A percentile compares a stretch with the other conserved stretches of the same genome.
phyloP scores from a whole-genome alignment of 305 asterid genomes.

The Ilex paraguariensis region DNA sequence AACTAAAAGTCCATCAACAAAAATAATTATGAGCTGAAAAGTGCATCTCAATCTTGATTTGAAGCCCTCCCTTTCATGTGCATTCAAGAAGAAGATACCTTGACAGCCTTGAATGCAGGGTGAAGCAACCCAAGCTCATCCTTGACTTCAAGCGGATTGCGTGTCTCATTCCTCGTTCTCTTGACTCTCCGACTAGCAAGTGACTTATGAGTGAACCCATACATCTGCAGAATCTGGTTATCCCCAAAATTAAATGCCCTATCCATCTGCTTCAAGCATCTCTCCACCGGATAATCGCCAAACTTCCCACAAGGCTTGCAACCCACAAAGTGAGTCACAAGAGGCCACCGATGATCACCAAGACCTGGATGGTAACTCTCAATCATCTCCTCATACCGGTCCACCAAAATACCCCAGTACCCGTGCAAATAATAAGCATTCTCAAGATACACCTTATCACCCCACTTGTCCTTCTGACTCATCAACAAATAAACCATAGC shows the following conservation, averaged over 20 bases:
- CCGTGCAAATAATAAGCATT: conserved; percentile 12
- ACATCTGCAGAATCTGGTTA: conserved; percentile 16
- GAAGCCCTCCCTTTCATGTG: no score
- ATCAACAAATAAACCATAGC: conserved; percentile 1
- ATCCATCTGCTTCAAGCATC: conserved; percentile 16
- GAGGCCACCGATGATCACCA: conserved; percentile 16
- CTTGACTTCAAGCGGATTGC: not conserved
- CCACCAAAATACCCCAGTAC: conserved; percentile 13
- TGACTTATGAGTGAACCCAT: conserved; percentile 13
- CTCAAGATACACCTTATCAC: conserved; percentile 14
- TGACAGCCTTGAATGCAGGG: no score
- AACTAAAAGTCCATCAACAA: no score
- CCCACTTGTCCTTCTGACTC: conserved; percentile 12
- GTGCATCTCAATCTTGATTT: no score
- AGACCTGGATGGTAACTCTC: conserved; percentile 16
- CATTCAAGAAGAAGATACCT: no score
- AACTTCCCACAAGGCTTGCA: conserved; percentile 10
- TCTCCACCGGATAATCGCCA: conserved; percentile 14
- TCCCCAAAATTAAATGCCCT: conserved; percentile 15
- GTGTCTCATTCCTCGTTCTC: conserved; percentile 9
- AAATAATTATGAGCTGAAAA: no score
- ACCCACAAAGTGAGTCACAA: conserved; percentile 19
- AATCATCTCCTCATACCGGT: conserved; percentile 17
- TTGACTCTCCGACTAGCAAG: conserved; percentile 7
- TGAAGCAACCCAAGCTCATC: not conserved